Percentiles rank a stretch among this genome's conserved stretches.
These are phyloP conservation scores for Acanthamoeba culbertsoni DNA, from an alignment of 208 protist species.

Conservation along the genomic window DNA sequence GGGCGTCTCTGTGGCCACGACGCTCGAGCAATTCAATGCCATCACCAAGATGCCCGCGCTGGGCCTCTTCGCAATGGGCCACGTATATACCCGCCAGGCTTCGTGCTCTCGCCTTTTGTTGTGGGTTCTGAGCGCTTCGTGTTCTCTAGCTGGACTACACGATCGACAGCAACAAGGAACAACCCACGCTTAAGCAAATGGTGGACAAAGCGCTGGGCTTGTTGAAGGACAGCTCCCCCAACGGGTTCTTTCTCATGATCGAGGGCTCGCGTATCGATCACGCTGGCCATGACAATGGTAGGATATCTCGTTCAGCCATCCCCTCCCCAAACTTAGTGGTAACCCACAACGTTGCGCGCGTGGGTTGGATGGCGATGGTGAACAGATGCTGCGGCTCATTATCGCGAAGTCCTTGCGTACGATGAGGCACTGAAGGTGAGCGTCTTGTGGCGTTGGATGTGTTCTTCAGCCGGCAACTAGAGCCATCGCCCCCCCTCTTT, in stretches of 20 bases:
- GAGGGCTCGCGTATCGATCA: conserved; percentile 73
- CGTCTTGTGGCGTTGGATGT: not conserved
- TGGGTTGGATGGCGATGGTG: not conserved
- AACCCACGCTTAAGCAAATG: conserved; percentile 71
- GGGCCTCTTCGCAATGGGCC: conserved; percentile 48
- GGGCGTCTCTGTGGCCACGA: not conserved
- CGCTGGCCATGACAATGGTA: conserved; percentile 72
- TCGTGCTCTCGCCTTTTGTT: no score
- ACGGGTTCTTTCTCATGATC: conserved; percentile 79
- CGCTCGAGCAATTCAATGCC: not conserved
- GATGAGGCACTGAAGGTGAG: conserved; percentile 62
- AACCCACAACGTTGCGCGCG: no score
- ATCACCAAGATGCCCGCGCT: conserved; percentile 48
- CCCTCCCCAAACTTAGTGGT: no score
- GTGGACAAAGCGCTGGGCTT: conserved; percentile 66
- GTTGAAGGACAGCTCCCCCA: conserved; percentile 18
- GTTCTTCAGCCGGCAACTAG: not conserved
- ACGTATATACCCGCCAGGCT: conserved; percentile 35
- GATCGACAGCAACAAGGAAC: conserved; percentile 64
- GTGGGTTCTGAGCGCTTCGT: not conserved
- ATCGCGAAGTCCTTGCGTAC: conserved; percentile 65
- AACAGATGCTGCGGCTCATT: conserved; percentile 38
- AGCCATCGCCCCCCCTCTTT: not conserved
- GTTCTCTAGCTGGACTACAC: conserved; percentile 56
- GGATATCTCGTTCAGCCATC: not conserved